A percentile compares a stretch with the other conserved stretches of the same genome.
Conservation (phyloP, 2,329 filamentous ascomycete genomes). For the Fusarium xylarioides region DNA sequence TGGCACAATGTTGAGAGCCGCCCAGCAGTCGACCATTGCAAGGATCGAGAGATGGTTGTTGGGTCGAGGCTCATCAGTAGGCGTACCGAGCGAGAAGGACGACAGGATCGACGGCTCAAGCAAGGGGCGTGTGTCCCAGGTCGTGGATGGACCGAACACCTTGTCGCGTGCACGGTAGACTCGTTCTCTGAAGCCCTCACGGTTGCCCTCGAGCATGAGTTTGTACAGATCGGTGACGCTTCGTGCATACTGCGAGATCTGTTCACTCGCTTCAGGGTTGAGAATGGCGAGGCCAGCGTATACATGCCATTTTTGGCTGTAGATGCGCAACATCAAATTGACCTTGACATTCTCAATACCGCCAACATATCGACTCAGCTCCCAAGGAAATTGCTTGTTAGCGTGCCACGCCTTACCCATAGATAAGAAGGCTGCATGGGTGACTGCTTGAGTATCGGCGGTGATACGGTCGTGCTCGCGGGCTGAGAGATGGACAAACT, state of each 20-base stretch:
- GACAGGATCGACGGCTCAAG: slow-evolving; percentile 87
- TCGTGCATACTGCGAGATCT: slow-evolving; percentile 93
- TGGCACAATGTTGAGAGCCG: slow-evolving; percentile 88
- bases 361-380: slow-evolving; percentile 92
- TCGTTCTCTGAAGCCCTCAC: slow-evolving; percentile 75
- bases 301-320: slow-evolving; percentile 99
- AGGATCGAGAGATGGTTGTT: slow-evolving; percentile 95
- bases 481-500: slow-evolving; percentile 87
- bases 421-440: slow-evolving; percentile 93
- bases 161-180: slow-evolving; percentile 72
- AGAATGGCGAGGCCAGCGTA: slow-evolving; percentile 97
- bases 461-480: slow-evolving; percentile 95
- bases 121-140: slow-evolving; percentile 71
- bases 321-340: slow-evolving; percentile 96
- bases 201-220: slow-evolving; percentile 89
- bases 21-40: slow-evolving; percentile 99
- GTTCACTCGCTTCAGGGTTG: slow-evolving; percentile 89
- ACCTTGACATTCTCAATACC: slow-evolving; percentile 99
- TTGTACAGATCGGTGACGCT: slow-evolving; percentile 96
- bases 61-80: slow-evolving; percentile 69
- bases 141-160: slow-evolving; percentile 77
- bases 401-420: slow-evolving; percentile 99
- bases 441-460: slow-evolving; percentile 97
- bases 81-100: slow-evolving; percentile 83
- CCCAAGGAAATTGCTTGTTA: slow-evolving; percentile 96